phyloP scores from a whole-genome alignment of 148 eudicot species.

The Rhododendron vialii region DNA sequence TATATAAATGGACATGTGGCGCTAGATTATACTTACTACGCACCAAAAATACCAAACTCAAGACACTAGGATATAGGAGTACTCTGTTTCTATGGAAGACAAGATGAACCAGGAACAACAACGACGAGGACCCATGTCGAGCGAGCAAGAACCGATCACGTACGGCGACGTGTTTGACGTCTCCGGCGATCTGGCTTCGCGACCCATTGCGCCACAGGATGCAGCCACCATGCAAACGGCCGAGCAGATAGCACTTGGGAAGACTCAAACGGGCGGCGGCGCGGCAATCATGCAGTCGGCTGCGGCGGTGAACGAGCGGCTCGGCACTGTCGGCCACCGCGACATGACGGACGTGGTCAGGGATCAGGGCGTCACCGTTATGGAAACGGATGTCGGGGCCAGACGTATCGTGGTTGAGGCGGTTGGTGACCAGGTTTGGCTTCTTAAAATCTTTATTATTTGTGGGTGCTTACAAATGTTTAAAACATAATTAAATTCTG shows the following conservation, averaged over 20 bases:
- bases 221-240: conserved; percentile 63
- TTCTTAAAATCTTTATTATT: neutral
- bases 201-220: conserved; percentile 46
- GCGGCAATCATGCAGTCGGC: conserved; percentile 66
- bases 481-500: too few relatives aligned
- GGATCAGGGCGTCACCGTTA: conserved; percentile 23
- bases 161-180: conserved; percentile 59
- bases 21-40: neutral
- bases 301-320: conserved; percentile 39
- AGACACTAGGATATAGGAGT: neutral
- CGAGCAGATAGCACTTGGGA: conserved; percentile 43
- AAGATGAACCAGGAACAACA: conserved; percentile 38
- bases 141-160: conserved; percentile 23
- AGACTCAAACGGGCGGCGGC: conserved; percentile 39
- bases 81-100: neutral
- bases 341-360: conserved; percentile 20
- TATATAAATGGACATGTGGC: neutral
- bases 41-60: neutral
- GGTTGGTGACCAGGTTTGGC: neutral
- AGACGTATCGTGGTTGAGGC: neutral
- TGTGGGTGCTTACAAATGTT: neutral
- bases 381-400: neutral
- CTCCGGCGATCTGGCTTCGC: conserved; percentile 37
- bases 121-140: neutral
- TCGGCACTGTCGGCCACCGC: conserved; percentile 27